phyloP scores from a whole-genome alignment of 192 early-diverging fungal genomes.

The Funneliformis mosseae region DNA sequence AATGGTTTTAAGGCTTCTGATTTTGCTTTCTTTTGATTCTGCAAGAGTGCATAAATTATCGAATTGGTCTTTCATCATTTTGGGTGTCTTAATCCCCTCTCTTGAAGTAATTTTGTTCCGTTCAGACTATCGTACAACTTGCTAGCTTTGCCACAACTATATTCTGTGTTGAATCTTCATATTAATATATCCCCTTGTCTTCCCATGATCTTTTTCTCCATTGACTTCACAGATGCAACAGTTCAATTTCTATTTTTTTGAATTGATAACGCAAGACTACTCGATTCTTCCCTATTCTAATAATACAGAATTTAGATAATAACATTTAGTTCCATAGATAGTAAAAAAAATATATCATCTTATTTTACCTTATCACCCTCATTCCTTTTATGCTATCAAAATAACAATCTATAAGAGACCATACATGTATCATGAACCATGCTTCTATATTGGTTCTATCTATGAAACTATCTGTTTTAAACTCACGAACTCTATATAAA shows the following conservation, averaged over 20 bases:
- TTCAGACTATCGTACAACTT: conserved; percentile 10
- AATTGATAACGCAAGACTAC: conserved; percentile 29
- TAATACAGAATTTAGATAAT: conserved; percentile 4
- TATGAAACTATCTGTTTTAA: conserved; percentile 28
- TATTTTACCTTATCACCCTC: conserved; percentile 32
- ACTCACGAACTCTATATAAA: conserved; percentile 27
- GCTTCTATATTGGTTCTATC: conserved; percentile 6
- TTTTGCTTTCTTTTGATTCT: conserved; percentile 19
- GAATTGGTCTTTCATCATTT: conserved; percentile 36
- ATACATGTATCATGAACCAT: conserved; percentile 25
- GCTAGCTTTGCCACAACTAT: conserved; percentile 25
- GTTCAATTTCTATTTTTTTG: conserved; percentile 36
- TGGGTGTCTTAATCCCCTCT: conserved; percentile 32
- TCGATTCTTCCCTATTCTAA: conserved; percentile 35
- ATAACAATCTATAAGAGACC: conserved; percentile 22
- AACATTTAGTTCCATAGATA: no score
- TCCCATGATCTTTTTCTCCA: conserved; percentile 38
- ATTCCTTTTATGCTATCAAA: no score
- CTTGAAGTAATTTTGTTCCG: conserved; percentile 24
- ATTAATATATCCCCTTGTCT: conserved; percentile 30
- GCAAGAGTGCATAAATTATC: conserved; percentile 5
- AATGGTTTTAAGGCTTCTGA: conserved; percentile 27
- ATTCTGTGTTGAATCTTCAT: conserved; percentile 17
- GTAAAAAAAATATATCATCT: background rate
- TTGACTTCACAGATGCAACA: conserved; percentile 26